These are phyloP conservation scores for Suillus bovinus DNA, from an alignment of 768 basidiomycete species.

Conservation along the genomic window DNA sequence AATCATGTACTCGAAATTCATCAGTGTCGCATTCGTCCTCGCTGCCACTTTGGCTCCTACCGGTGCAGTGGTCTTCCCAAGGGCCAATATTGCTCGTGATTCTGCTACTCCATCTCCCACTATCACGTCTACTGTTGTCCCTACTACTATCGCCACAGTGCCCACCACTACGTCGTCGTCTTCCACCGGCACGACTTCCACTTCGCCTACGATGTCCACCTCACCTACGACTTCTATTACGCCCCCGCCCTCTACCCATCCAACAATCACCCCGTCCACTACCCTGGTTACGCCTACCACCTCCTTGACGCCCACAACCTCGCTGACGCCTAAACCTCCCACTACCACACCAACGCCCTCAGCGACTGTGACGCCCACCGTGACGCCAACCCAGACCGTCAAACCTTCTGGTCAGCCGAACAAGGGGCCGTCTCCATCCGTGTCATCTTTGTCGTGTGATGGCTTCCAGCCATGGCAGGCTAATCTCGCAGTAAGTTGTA, in stretches of 20 bases:
- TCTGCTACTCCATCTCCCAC: neutral
- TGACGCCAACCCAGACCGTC: neutral
- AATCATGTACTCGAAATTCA: constrained; percentile 3
- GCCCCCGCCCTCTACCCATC: too few relatives aligned
- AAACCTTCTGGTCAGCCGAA: neutral
- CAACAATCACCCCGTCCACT: neutral
- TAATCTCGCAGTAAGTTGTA: constrained; percentile 20
- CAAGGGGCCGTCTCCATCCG: neutral
- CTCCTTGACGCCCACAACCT: neutral
- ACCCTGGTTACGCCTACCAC: neutral
- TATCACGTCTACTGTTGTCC: neutral
- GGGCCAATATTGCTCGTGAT: neutral
- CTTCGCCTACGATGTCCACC: too few relatives aligned
- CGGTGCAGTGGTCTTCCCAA: neutral
- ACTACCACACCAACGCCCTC: neutral
- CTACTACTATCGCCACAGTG: neutral
- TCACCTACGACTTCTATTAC: too few relatives aligned
- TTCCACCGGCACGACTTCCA: neutral
- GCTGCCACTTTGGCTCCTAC: neutral
- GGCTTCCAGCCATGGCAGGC: constrained; percentile 22
- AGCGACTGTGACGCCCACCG: neutral
- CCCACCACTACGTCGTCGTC: neutral
- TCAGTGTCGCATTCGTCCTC: neutral
- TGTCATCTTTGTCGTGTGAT: neutral
- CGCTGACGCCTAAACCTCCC: neutral